These are phyloP conservation scores for Dendrobium huoshanense DNA, from an alignment of 106 monocot species.

Conservation along the genomic window DNA sequence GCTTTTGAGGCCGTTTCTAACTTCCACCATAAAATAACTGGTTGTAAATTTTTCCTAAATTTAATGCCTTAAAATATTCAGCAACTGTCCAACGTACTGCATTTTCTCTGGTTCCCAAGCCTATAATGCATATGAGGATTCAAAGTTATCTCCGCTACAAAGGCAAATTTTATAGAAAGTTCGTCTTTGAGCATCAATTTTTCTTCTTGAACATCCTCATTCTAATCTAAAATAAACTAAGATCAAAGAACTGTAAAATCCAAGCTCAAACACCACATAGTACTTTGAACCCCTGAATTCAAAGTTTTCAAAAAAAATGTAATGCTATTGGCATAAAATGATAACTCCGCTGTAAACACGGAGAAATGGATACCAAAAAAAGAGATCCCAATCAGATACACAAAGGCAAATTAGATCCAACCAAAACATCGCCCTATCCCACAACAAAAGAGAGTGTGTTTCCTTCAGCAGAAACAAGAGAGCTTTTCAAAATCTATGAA, in stretches of 20 bases:
- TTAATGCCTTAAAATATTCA: neutral
- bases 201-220: neutral
- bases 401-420: too few species aligned
- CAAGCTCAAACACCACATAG: neutral
- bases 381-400: too few species aligned
- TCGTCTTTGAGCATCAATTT: neutral
- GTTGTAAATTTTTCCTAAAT: neutral
- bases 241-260: neutral
- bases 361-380: too few species aligned
- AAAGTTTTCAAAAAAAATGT: neutral
- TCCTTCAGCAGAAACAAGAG: too few species aligned
- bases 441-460: too few species aligned
- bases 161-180: neutral
- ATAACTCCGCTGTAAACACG: too few species aligned
- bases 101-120: neutral
- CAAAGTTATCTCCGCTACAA: neutral
- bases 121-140: neutral
- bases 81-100: neutral
- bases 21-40: neutral
- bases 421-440: too few species aligned
- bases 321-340: neutral
- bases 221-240: neutral
- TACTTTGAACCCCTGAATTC: neutral
- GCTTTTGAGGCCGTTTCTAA: neutral
- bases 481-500: too few species aligned